A percentile compares a stretch with the other conserved stretches of the same genome.
Evolutionary conservation across 305 asterid genomes (phyloP).

Genomic region (Fraxinus paxiana): DNA sequence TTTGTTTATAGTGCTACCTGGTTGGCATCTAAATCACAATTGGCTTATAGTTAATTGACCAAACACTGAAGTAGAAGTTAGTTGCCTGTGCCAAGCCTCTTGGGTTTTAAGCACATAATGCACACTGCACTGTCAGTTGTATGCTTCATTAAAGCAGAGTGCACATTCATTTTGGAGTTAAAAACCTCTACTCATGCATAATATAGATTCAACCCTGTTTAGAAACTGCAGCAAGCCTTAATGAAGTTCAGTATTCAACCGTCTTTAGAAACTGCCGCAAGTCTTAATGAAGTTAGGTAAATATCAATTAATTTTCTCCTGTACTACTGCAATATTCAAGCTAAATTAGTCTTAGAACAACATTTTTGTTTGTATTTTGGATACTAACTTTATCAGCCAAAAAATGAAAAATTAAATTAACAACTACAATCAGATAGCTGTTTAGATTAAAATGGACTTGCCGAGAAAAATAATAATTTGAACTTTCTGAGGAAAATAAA

Average conservation of each 20-base stretch:
- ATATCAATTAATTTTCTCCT: neutral
- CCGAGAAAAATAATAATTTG: neutral
- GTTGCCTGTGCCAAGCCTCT: neutral
- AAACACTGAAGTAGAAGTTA: neutral
- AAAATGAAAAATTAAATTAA: neutral
- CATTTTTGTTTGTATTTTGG: neutral
- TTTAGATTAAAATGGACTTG: neutral
- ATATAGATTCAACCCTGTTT: neutral
- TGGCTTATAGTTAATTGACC: neutral
- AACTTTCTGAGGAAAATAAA: neutral
- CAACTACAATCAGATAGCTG: neutral
- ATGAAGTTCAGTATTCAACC: neutral
- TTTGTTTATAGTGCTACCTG: neutral
- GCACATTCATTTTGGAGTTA: neutral
- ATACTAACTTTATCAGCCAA: neutral
- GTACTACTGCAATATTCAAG: neutral
- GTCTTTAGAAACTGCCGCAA: neutral
- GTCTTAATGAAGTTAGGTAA: neutral
- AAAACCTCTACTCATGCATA: neutral
- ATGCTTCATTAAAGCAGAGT: neutral
- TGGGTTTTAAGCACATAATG: neutral
- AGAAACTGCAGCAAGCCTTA: neutral
- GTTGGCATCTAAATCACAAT: neutral
- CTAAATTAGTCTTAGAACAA: neutral
- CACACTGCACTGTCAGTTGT: neutral